Percentiles rank a stretch among this genome's conserved stretches.
phyloP scores from a whole-genome alignment of 2,329 filamentous ascomycete genomes.

The Lasiodiplodia hormozganensis region DNA sequence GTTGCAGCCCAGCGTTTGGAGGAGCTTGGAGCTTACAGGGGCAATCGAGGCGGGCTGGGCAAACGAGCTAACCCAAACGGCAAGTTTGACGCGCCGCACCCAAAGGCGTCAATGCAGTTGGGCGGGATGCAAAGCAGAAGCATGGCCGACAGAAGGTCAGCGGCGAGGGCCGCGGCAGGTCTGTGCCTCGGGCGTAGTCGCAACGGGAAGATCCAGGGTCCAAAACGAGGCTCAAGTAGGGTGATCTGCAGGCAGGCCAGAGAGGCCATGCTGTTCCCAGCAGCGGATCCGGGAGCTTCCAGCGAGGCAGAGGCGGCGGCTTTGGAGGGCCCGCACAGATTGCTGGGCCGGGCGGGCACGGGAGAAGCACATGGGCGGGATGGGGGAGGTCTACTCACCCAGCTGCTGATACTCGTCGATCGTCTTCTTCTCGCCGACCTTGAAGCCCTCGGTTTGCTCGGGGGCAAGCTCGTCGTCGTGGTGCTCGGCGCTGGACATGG shows the following conservation, averaged over 20 bases:
- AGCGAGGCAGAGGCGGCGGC: background rate
- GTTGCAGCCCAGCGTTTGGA: background rate
- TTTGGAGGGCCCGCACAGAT: slow-evolving; percentile 10
- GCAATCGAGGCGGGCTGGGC: background rate
- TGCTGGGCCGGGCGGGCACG: slow-evolving; percentile 12
- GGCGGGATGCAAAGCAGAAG: background rate
- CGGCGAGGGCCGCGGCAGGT: background rate
- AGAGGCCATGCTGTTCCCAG: slow-evolving; percentile 1
- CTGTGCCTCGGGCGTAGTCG: slow-evolving; percentile 2
- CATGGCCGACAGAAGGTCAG: background rate
- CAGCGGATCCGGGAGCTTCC: slow-evolving; percentile 14
- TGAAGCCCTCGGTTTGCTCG: slow-evolving; percentile 93
- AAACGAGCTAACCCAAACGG: slow-evolving; percentile 4
- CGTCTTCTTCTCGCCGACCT: slow-evolving; percentile 98
- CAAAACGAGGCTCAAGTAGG: slow-evolving; percentile 14
- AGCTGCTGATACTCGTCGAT: slow-evolving; percentile 93
- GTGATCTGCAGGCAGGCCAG: slow-evolving; percentile 15
- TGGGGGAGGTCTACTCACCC: slow-evolving; percentile 65
- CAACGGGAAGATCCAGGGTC: slow-evolving; percentile 17
- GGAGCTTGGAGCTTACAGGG: background rate
- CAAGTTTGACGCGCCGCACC: slow-evolving; percentile 6
- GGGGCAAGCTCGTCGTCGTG: slow-evolving; percentile 81
- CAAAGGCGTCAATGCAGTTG: background rate
- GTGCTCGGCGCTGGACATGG: slow-evolving; percentile 42
- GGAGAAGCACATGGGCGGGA: slow-evolving; percentile 16